phyloP scores from a whole-genome alignment of 345 rosid genomes.

The Arabis alpina region DNA sequence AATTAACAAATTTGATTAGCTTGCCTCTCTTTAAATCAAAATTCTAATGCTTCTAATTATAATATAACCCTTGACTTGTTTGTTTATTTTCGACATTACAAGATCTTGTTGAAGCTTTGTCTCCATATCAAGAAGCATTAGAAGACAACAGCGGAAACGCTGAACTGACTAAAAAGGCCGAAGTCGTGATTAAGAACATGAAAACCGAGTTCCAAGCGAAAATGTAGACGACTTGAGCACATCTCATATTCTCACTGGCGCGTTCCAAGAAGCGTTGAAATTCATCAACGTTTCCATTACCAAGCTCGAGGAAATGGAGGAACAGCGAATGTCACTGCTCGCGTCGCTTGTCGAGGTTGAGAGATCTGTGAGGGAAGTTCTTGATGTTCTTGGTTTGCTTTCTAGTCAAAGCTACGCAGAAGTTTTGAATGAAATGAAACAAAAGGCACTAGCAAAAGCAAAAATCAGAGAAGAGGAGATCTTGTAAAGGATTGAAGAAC shows the following conservation, averaged over 20 bases:
- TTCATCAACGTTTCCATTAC: conserved; percentile 58
- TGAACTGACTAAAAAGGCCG: conserved; percentile 49
- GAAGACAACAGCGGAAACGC: conserved; percentile 38
- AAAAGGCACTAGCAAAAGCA: conserved; percentile 64
- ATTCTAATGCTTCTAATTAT: too few species aligned
- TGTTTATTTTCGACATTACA: conserved; percentile 54
- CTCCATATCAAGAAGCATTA: conserved; percentile 44
- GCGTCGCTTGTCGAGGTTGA: conserved; percentile 58
- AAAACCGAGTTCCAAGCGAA: conserved; percentile 56
- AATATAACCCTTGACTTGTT: too few species aligned
- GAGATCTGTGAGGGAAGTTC: conserved; percentile 53
- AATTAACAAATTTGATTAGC: too few species aligned
- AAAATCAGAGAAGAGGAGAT: conserved; percentile 55
- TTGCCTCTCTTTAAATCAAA: too few species aligned
- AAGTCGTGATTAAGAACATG: conserved; percentile 50
- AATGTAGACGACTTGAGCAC: conserved; percentile 74
- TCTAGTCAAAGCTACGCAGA: conserved; percentile 52
- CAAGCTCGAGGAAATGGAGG: conserved; percentile 48
- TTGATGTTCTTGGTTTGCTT: conserved; percentile 60
- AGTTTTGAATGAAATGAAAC: conserved; percentile 61
- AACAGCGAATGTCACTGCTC: conserved; percentile 35
- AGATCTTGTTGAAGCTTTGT: conserved; percentile 63
- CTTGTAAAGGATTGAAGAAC: conserved; percentile 50
- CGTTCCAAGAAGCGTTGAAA: conserved; percentile 71
- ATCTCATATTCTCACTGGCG: conserved; percentile 61